Evolutionary conservation across 441 rosid genomes (phyloP), one percentile per base, ranked within the genome.

Genomic region (Brassica balearica): DNA sequence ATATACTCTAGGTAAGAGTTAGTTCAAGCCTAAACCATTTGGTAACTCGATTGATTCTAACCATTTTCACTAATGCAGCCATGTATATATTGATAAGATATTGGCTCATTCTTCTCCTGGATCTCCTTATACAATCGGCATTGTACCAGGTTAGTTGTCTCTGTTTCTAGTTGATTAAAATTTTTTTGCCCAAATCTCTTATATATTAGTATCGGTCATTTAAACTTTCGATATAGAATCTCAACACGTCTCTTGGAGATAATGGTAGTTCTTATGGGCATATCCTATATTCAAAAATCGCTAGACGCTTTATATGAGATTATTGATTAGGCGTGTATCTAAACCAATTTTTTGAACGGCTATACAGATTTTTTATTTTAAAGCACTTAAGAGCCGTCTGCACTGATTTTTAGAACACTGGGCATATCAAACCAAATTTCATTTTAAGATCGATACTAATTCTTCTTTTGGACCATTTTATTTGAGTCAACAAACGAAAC

Each of bases 141-240:
- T 82, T 15, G 82, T 82, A 43, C 79, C 82, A 77, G 84, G 84
- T 82, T 65, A 36, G 84, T 81, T 48, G 3, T 20, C 75, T 32
- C n/a, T 69, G 41, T 58, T 58, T 73, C 20, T 23, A 7, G 3
- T 55, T 8, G 1, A 9, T 51, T 27, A 17, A 2, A 25, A 0
- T 17, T 17, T 17, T 17, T 14, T 51, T 17, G 0, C 0, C 20
- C 58, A 6, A 51, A 19, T 51, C 8, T 51, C 20, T 51, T 51
- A 51, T 19, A 51, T 51, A 51, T 2, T 14, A 51, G 20, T 51
- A 14, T 51, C 20, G 2, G 17, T 5, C 8, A 0, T 8, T 51
- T 51, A 51, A 51, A 15, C 3, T 15, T 53, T 14, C 1, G 20
- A 53, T 51, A 53, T 15, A 2, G 11, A 53, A 53, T 15, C 9